A percentile compares a stretch with the other conserved stretches of the same genome.
These are phyloP conservation scores for Neoascochyta sp. DNA, from an alignment of 2,329 filamentous ascomycete species.

Conservation along the genomic window DNA sequence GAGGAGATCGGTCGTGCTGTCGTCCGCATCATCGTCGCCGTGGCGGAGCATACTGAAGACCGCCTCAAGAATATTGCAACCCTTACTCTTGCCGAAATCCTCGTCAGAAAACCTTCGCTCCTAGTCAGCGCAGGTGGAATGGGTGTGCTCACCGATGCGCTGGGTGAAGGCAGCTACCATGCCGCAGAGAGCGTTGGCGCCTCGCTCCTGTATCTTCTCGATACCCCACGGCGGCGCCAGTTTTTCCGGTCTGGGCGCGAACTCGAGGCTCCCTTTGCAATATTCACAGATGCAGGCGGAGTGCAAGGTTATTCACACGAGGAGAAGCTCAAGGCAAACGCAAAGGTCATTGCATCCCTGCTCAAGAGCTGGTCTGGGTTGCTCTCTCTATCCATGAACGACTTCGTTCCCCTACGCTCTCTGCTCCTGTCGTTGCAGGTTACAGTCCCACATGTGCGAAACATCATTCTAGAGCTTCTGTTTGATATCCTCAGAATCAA, in stretches of 20 bases:
- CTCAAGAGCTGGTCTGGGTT: constrained; percentile 92
- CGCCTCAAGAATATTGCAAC: constrained; percentile 85
- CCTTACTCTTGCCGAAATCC: constrained; percentile 86
- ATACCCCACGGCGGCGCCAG: constrained; percentile 74
- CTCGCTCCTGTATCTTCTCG: constrained; percentile 85
- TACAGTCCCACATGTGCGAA: constrained; percentile 55
- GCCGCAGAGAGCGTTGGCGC: constrained; percentile 84
- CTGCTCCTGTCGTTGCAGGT: constrained; percentile 66
- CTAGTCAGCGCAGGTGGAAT: constrained; percentile 81
- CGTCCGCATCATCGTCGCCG: constrained; percentile 82
- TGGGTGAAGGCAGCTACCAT: constrained; percentile 87
- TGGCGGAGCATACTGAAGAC: constrained; percentile 83
- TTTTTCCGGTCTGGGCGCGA: constrained; percentile 87
- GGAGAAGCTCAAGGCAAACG: constrained; percentile 75
- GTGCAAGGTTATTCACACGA: constrained; percentile 52
- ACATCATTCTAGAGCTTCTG: constrained; percentile 82
- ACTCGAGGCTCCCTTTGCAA: constrained; percentile 78
- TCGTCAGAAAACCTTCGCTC: constrained; percentile 78
- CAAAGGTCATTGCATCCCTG: constrained; percentile 86
- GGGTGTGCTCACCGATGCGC: constrained; percentile 80
- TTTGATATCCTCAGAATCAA: constrained; percentile 87
- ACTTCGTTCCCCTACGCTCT: constrained; percentile 79
- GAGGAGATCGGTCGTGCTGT: constrained; percentile 82
- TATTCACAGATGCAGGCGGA: constrained; percentile 77
- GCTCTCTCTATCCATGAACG: constrained; percentile 81